Evolutionary conservation across 2,329 filamentous ascomycete genomes (phyloP).

Genomic region (Parafenestella ontariensis): DNA sequence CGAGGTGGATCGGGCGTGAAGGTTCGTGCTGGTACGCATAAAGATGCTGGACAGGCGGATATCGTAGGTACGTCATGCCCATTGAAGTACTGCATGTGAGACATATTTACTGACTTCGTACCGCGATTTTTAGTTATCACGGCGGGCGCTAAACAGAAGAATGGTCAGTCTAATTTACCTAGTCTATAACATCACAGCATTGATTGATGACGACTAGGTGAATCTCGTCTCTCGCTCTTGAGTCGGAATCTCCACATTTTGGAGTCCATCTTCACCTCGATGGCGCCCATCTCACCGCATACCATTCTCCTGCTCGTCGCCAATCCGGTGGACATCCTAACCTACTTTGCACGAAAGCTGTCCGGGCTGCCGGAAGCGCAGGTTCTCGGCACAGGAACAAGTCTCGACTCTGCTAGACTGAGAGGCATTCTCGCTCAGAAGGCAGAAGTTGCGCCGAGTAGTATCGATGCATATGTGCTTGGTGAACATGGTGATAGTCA

Average conservation of each 20-base stretch:
- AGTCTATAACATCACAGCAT: not conserved
- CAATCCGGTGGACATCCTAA: conserved; percentile 64
- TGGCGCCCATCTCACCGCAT: conserved; percentile 58
- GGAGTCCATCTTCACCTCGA: conserved; percentile 55
- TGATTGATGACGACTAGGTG: conserved; percentile 38
- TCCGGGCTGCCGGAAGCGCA: conserved; percentile 58
- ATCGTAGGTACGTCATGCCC: conserved; percentile 47
- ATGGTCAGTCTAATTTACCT: conserved; percentile 32
- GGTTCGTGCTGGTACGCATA: conserved; percentile 54
- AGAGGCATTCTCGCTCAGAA: conserved; percentile 54
- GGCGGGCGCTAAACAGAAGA: conserved; percentile 60
- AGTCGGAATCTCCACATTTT: conserved; percentile 59
- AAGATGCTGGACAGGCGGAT: conserved; percentile 61
- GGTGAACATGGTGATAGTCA: conserved; percentile 60
- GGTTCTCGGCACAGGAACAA: conserved; percentile 62
- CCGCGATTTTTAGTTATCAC: conserved; percentile 54
- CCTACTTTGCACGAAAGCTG: conserved; percentile 57
- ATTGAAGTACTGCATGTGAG: not conserved
- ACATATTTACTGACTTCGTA: not conserved
- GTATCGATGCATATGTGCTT: conserved; percentile 55
- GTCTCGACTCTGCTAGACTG: conserved; percentile 60
- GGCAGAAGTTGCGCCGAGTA: conserved; percentile 48
- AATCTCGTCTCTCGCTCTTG: conserved; percentile 56
- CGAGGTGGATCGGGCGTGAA: conserved; percentile 53
- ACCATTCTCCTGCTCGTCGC: conserved; percentile 61